A percentile compares a stretch with the other conserved stretches of the same genome.
Conservation (phyloP, 805 yeast genomes). For the Kluyveromyces aestuarii region DNA sequence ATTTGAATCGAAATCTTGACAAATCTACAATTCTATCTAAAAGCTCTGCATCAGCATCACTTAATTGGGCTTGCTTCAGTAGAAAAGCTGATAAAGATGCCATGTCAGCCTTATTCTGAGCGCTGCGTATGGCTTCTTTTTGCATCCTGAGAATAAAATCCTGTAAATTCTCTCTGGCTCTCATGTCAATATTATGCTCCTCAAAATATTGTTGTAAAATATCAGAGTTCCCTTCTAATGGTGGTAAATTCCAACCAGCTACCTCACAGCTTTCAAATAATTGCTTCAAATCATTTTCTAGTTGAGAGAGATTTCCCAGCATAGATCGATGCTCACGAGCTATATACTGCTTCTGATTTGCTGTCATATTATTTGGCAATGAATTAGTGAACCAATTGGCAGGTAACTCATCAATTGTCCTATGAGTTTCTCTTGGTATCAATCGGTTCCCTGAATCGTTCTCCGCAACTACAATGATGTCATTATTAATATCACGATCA, state of each 20-base stretch:
- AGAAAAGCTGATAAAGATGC: neutral
- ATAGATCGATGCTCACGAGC: slow-evolving; percentile 10
- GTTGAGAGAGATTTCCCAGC: neutral
- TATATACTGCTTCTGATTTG: neutral
- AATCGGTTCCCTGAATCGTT: neutral
- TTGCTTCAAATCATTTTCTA: slow-evolving; percentile 1
- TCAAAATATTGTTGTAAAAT: slow-evolving; percentile 1
- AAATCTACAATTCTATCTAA: neutral
- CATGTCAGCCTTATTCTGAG: neutral
- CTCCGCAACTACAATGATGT: neutral
- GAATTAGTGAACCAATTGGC: slow-evolving; percentile 16
- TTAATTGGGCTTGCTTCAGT: slow-evolving; percentile 1
- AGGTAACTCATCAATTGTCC: slow-evolving; percentile 12
- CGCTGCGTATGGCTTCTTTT: neutral
- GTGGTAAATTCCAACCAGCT: slow-evolving; percentile 1
- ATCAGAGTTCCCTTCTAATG: neutral
- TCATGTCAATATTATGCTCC: neutral
- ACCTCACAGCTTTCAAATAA: slow-evolving; percentile 1
- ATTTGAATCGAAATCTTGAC: slow-evolving; percentile 1
- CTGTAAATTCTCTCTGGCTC: slow-evolving; percentile 1
- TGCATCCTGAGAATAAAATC: slow-evolving; percentile 1
- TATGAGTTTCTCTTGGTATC: slow-evolving; percentile 1
- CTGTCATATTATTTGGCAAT: slow-evolving; percentile 4
- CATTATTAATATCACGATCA: slow-evolving; percentile 4
- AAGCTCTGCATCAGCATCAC: neutral